Evolutionary conservation across 345 rosid species (phyloP).

Genomic region (Salix suchowensis): DNA sequence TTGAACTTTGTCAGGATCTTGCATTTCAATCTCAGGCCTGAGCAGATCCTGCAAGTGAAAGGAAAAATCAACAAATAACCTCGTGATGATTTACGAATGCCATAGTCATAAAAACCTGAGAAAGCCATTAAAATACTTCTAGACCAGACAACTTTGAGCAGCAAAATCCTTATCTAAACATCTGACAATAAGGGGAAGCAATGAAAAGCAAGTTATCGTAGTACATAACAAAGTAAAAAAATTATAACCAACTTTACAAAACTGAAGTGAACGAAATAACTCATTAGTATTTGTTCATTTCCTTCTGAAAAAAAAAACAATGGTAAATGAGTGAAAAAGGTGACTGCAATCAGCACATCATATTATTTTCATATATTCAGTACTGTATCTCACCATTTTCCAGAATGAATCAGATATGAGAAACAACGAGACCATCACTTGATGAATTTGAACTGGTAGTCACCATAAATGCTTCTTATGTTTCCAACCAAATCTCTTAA

Average conservation of each 20-base stretch:
- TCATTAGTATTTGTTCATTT: not conserved
- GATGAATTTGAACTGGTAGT: not conserved
- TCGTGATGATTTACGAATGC: slow-evolving; percentile 3
- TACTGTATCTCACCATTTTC: not conserved
- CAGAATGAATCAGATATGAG: not conserved
- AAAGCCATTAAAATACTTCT: not conserved
- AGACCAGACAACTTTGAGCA: not conserved
- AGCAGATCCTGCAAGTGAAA: slow-evolving; percentile 42
- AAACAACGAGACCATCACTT: not conserved
- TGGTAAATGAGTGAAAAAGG: not conserved
- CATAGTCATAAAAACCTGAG: not conserved
- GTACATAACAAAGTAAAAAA: not conserved
- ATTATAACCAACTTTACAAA: not conserved
- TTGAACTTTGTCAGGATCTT: slow-evolving; percentile 33
- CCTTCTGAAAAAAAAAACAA: not conserved
- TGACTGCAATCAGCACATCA: not conserved
- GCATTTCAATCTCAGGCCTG: slow-evolving; percentile 23
- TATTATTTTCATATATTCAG: not conserved
- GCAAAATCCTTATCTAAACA: not conserved
- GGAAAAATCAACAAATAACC: not conserved
- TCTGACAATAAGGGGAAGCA: not conserved
- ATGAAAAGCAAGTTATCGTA: not conserved
- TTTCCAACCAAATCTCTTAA: not conserved
- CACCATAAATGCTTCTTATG: not conserved
- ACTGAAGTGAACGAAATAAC: not conserved